phyloP scores from a whole-genome alignment of 108 stramenopile genomes.

The Cyclostephanos invisitatus region DNA sequence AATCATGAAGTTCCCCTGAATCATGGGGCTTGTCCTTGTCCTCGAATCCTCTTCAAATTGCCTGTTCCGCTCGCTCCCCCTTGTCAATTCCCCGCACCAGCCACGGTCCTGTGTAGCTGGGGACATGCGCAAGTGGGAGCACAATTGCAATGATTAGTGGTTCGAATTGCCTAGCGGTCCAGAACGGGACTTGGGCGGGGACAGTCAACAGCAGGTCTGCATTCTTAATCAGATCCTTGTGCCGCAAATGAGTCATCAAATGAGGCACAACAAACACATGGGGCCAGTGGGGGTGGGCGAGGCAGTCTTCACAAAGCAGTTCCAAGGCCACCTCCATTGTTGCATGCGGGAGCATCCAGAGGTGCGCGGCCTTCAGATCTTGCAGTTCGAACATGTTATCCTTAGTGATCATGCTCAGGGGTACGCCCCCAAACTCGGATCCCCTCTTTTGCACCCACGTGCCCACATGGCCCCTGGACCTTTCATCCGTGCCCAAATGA shows the following conservation, averaged over 20 bases:
- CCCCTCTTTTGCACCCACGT: slow-evolving; percentile 3
- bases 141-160: slow-evolving; percentile 4
- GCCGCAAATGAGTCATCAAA: too few species aligned
- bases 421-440: not conserved
- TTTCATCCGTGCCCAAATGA: slow-evolving; percentile 4
- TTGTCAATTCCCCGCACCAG: not conserved
- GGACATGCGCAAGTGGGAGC: not conserved
- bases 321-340: slow-evolving; percentile 14
- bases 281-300: slow-evolving; percentile 8
- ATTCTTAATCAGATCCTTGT: not conserved
- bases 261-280: slow-evolving; percentile 7
- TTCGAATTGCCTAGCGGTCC: not conserved
- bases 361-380: not conserved
- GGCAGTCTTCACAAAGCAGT: too few species aligned
- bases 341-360: slow-evolving; percentile 19
- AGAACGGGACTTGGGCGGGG: too few species aligned
- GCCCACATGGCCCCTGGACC: not conserved
- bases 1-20: slow-evolving; percentile 3
- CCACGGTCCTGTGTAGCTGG: not conserved
- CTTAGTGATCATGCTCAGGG: not conserved
- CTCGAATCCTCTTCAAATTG: too few species aligned
- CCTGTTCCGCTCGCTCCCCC: not conserved
- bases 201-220: too few species aligned
- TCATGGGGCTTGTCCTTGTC: too few species aligned
- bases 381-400: slow-evolving; percentile 15